Base-by-base conservation (phyloP, 1,284 basidiomycete genomes). In the Malassezia arunalokei region DNA sequence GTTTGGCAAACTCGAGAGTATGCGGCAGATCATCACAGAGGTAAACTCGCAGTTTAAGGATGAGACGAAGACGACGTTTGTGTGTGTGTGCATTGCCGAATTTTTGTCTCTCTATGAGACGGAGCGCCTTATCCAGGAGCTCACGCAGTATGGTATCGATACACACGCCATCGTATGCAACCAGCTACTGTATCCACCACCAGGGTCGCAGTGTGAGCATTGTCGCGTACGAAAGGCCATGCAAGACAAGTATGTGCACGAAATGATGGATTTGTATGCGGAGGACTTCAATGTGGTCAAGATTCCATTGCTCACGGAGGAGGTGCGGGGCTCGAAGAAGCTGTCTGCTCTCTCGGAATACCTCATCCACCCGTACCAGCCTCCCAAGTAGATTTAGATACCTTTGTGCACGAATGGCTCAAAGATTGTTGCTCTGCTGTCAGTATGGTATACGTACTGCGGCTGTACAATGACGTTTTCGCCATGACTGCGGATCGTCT, bases 11-110 rank as follows among this genome's bases (percentile, higher is more conserved):
- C 81, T 99, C 8, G 92, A 99, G 64, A 84, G 83, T 37, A 99
- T 99, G 94, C 82, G 90, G 38, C 86, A 83, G 39, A 83, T 96
- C 55, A 98, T 99, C 69, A 95, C 88, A 24, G 94, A 99, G 75
- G 92, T 99, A 54, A 98, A 98, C 79, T 86, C 87, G 1, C 94
- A 99, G 71, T 98, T 98, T 80, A 96, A 96, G 75, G 90, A 98
- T 75, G 88, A 92, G 85, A 90, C 95, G 76, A 91, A 92, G 77
- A 98, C 92, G 5, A 73, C 70, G 14, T 94, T 98, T 68, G 86
- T 96, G 66, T 96, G 92, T 73, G 91, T 96, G 47, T 94, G 90
- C 78, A 96, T 96, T 72, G 92, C 91, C 45, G 91, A 96, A 75
- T 96, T 96, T 80, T 77, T 98, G 64, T 95, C 91, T 20, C 78